phyloP scores from a whole-genome alignment of 140 eudicot species.

The Oenanthe javanica region DNA sequence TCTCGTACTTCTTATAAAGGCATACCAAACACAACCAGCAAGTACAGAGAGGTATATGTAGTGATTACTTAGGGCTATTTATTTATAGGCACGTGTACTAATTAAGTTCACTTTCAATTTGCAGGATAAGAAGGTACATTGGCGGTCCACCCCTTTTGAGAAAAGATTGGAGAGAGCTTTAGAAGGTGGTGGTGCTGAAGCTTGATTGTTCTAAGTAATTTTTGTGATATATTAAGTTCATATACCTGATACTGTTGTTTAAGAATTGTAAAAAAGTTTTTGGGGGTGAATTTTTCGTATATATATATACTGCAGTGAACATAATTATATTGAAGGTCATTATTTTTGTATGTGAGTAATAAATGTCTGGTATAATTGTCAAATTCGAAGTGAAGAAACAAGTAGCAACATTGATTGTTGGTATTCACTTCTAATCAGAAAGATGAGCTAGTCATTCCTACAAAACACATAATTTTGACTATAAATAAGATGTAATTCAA shows the following conservation, averaged over 20 bases:
- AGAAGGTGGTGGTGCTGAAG: conserved; percentile 36
- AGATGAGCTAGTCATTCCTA: not conserved
- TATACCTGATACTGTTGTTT: conserved; percentile 2
- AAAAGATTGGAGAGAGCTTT: conserved; percentile 87
- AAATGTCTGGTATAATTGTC: not conserved
- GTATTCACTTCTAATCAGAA: not conserved
- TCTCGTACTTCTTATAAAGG: conserved; percentile 79
- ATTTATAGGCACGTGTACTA: conserved; percentile 20
- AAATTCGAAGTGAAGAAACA: not conserved
- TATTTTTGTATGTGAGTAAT: not conserved
- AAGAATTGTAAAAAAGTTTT: conserved; percentile 17
- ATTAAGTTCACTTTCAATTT: conserved; percentile 9
- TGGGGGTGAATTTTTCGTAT: conserved; percentile 6
- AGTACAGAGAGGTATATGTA: conserved; percentile 77
- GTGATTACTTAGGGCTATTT: conserved; percentile 9
- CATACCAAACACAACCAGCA: conserved; percentile 93
- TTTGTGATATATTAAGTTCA: conserved; percentile 10
- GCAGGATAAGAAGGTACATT: conserved; percentile 85
- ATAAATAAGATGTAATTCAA: not conserved
- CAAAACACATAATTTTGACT: not conserved
- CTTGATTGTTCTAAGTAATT: conserved; percentile 14
- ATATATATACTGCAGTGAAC: not conserved
- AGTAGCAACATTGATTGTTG: not conserved
- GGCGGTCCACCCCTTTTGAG: conserved; percentile 89
- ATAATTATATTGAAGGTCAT: too few relatives aligned